These are phyloP conservation scores for Alternaria viburni DNA, from an alignment of 2,329 filamentous ascomycete genomes.

Conservation along the genomic window DNA sequence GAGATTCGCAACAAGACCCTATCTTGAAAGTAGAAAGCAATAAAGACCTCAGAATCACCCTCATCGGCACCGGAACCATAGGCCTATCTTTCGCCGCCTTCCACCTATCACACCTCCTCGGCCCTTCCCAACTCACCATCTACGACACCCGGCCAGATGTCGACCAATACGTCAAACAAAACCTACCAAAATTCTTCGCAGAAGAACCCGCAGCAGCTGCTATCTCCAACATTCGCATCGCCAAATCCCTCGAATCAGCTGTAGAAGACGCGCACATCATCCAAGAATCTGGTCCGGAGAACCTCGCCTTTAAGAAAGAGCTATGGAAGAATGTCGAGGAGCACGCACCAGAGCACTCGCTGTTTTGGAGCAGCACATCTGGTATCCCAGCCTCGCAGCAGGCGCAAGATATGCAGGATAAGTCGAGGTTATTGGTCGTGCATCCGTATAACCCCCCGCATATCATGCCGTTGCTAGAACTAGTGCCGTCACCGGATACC, in stretches of 20 bases:
- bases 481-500: constrained; percentile 60
- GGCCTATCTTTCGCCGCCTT: constrained; percentile 63
- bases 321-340: constrained; percentile 61
- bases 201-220: constrained; percentile 12
- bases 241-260: constrained; percentile 48
- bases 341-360: constrained; percentile 51
- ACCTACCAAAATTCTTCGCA: constrained; percentile 54
- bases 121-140: constrained; percentile 53
- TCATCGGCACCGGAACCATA: constrained; percentile 58
- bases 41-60: constrained; percentile 42
- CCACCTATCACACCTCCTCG: constrained; percentile 55
- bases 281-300: constrained; percentile 67
- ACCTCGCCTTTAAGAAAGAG: constrained; percentile 56
- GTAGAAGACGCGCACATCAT: constrained; percentile 58
- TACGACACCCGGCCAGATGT: constrained; percentile 60
- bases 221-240: constrained; percentile 45
- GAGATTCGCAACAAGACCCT: neutral
- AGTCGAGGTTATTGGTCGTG: constrained; percentile 59
- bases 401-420: constrained; percentile 50
- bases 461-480: constrained; percentile 66
- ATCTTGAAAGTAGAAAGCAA: neutral
- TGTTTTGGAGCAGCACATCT: constrained; percentile 65
- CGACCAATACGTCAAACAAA: constrained; percentile 50
- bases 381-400: constrained; percentile 64
- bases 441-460: constrained; percentile 69